Evolutionary conservation across 208 protist genomes (phyloP), one percentile per base, ranked within the genome.

Genomic region (Crithidia brevicula): DNA sequence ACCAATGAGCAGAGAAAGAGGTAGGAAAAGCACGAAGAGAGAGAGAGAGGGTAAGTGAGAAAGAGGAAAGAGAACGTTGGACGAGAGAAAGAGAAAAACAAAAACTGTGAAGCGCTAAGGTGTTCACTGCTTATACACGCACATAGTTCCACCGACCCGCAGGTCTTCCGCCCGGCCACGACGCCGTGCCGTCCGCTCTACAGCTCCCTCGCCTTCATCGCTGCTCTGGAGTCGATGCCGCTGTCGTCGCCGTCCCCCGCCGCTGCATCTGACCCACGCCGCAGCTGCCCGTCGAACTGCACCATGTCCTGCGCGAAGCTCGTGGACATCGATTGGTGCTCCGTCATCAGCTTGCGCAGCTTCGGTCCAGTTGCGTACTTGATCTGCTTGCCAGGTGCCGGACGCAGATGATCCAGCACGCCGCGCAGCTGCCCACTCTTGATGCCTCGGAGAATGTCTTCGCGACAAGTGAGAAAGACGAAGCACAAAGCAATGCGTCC

Each of bases 401-500:
- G 68, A 11, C 72, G 72, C 0, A 94, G 75, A 1, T 40, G 47
- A 27, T 45, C 23, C 62, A 90, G 67, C n/a, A 86, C 33, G 8
- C 80, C 56, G 34, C 59, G 59, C 45, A 76, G 40, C 62, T 63
- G 50, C 18, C 70, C 70, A 0, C 36, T 47, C 36, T 70, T 76
- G 53, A 76, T 70, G 10, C 70, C 84, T 11, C 77, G 49, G 23
- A 78, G 72, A 15, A 91, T 83, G 49, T 83, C 85, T 57, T 95
- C 86, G 16, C 81, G 69, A 23, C 81, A 80, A 1, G 83, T 65
- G 67, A 95, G 92, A 51, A 89, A 89, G 9, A 95, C 81, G 13
- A 95, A 72, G 60, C 84, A 95, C 54, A 95, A 22, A 0, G 43
- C 28, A 45, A 59, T 56, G 9, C 46, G 9, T 33, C 30, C 22